Evolutionary conservation across 2,329 filamentous ascomycete species (phyloP).

Genomic region (Neonectria magnoliae): DNA sequence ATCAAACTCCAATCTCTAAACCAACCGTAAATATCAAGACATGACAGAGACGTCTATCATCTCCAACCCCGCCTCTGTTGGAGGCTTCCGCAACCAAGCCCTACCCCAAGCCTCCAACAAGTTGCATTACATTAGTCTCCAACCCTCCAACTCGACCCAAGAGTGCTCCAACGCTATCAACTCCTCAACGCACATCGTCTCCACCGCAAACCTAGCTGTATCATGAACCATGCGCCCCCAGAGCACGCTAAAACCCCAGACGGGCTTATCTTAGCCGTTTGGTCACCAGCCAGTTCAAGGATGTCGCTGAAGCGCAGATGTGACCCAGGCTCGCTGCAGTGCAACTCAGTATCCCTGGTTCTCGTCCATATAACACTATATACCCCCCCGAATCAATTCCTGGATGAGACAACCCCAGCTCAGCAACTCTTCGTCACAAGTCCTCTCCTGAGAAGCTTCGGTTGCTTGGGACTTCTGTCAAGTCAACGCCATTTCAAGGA

Average conservation of each 20-base stretch:
- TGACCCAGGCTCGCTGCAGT: neutral
- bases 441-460: neutral
- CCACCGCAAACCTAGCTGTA: neutral
- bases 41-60: neutral
- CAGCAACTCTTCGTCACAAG: neutral
- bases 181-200: neutral
- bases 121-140: neutral
- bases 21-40: neutral
- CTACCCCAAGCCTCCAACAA: neutral
- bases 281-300: constrained; percentile 7
- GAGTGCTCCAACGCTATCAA: neutral
- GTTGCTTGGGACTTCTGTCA: neutral
- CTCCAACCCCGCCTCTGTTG: neutral
- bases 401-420: neutral
- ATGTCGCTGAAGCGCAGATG: neutral
- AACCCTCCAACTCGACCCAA: constrained; percentile 6
- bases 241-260: constrained; percentile 20
- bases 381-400: neutral
- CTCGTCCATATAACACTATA: constrained; percentile 2
- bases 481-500: neutral
- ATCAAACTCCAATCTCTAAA: neutral
- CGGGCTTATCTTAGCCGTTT: constrained; percentile 21
- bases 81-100: neutral
- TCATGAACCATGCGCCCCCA: constrained; percentile 1
- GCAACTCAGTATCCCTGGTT: constrained; percentile 1